A percentile compares a stretch with the other conserved stretches of the same genome.
Evolutionary conservation across 768 basidiomycete genomes (phyloP).

Genomic region (Porphyrellus cyaneotinctus): DNA sequence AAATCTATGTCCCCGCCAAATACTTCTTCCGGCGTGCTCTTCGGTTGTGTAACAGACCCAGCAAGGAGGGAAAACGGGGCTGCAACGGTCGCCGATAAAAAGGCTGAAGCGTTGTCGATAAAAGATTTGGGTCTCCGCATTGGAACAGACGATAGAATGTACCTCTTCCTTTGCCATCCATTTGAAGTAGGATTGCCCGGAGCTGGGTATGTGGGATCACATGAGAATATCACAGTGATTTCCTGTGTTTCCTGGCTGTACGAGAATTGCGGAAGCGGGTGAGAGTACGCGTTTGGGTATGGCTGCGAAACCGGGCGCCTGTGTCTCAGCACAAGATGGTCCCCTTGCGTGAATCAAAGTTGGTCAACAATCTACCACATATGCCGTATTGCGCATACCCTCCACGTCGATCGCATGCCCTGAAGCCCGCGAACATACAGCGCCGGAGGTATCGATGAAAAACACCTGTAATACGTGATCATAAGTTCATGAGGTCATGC

Average conservation of each 20-base stretch:
- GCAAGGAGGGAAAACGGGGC: slow-evolving; percentile 54
- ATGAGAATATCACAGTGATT: slow-evolving; percentile 56
- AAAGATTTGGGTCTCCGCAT: slow-evolving; percentile 63
- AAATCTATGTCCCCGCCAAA: slow-evolving; percentile 67
- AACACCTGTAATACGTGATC: slow-evolving; percentile 54
- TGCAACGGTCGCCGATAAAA: slow-evolving; percentile 58
- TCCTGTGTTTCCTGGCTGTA: slow-evolving; percentile 53
- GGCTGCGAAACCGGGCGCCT: slow-evolving; percentile 71
- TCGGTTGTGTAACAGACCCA: slow-evolving; percentile 31
- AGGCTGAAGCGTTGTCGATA: slow-evolving; percentile 65
- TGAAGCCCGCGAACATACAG: slow-evolving; percentile 70
- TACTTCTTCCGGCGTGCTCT: slow-evolving; percentile 63
- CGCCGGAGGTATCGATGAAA: slow-evolving; percentile 75
- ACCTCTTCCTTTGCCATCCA: slow-evolving; percentile 56
- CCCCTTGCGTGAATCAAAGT: slow-evolving; percentile 39
- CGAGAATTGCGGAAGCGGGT: slow-evolving; percentile 68
- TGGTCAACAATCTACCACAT: slow-evolving; percentile 3
- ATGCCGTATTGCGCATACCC: slow-evolving; percentile 38
- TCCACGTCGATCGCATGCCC: slow-evolving; percentile 83
- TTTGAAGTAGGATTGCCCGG: slow-evolving; percentile 32
- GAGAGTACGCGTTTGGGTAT: slow-evolving; percentile 74
- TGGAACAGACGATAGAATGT: slow-evolving; percentile 64
- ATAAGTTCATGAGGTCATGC: background rate
- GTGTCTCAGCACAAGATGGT: slow-evolving; percentile 67
- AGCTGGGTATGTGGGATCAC: slow-evolving; percentile 61